phyloP scores from a whole-genome alignment of 2,329 filamentous ascomycete species.

The Xylariaceae sp. region DNA sequence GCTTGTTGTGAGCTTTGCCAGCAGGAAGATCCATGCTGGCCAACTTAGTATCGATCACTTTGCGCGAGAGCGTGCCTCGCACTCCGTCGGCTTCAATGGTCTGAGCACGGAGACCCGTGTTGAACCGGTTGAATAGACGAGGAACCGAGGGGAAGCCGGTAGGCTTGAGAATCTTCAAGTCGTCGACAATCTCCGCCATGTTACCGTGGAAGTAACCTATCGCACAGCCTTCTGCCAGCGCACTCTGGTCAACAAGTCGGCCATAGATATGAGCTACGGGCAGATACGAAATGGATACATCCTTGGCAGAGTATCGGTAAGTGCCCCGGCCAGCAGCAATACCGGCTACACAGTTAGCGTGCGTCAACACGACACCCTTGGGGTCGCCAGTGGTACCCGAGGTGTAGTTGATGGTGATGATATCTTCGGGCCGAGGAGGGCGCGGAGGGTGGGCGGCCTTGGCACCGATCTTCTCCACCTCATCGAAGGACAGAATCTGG shows the following conservation, averaged over 20 bases:
- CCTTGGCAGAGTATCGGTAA: constrained; percentile 44
- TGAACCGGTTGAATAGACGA: constrained; percentile 86
- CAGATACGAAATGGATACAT: constrained; percentile 77
- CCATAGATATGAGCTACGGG: constrained; percentile 93
- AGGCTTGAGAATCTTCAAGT: constrained; percentile 80
- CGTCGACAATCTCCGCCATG: constrained; percentile 78
- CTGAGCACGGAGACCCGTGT: constrained; percentile 70
- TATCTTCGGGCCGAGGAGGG: constrained; percentile 67
- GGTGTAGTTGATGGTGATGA: constrained; percentile 87
- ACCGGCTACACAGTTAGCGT: constrained; percentile 73
- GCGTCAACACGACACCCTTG: constrained; percentile 79
- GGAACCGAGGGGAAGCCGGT: constrained; percentile 85
- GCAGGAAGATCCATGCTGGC: constrained; percentile 67
- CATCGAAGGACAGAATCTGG: constrained; percentile 68
- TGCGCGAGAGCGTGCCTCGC: constrained; percentile 73
- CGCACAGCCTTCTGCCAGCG: constrained; percentile 63
- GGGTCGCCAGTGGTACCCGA: constrained; percentile 78
- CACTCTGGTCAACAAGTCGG: constrained; percentile 72
- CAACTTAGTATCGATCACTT: constrained; percentile 74
- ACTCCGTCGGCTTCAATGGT: constrained; percentile 76
- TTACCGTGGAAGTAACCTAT: constrained; percentile 96
- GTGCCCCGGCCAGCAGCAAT: constrained; percentile 56
- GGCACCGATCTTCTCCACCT: constrained; percentile 77
- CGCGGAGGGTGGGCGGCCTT: constrained; percentile 64
- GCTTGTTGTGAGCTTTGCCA: constrained; percentile 71